phyloP scores from a whole-genome alignment of 2,329 filamentous ascomycete species.

The Ambrosiella xylebori region DNA sequence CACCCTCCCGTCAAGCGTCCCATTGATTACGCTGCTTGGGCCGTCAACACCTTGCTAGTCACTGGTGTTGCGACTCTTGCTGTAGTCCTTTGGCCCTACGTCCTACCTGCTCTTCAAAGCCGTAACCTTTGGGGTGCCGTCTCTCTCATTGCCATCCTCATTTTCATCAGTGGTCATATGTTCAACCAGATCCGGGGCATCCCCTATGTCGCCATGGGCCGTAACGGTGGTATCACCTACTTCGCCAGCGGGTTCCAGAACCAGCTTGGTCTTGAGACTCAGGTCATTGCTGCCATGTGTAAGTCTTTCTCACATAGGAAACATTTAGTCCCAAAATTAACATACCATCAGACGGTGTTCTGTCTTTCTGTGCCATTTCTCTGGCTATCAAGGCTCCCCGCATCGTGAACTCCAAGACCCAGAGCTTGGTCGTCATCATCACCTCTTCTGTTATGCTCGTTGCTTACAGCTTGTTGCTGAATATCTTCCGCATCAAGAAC shows the following conservation, averaged over 20 bases:
- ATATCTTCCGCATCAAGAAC: constrained; percentile 89
- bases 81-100: constrained; percentile 57
- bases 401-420: constrained; percentile 56
- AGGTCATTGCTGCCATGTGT: constrained; percentile 90
- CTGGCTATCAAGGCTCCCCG: constrained; percentile 85
- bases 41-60: constrained; percentile 47
- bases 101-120: constrained; percentile 69
- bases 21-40: constrained; percentile 68
- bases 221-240: constrained; percentile 71
- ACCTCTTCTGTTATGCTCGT: constrained; percentile 64
- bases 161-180: constrained; percentile 97
- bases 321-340: not conserved
- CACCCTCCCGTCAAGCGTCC: constrained; percentile 68
- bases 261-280: constrained; percentile 86
- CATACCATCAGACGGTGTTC: constrained; percentile 45
- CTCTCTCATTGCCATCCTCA: constrained; percentile 71
- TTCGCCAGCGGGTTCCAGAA: constrained; percentile 86
- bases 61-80: constrained; percentile 52
- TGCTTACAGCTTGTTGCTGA: constrained; percentile 87
- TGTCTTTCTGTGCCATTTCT: constrained; percentile 83
- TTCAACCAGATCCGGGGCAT: constrained; percentile 97
- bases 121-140: constrained; percentile 87
- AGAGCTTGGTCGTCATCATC: constrained; percentile 64
- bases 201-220: constrained; percentile 76
- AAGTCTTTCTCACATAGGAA: constrained; percentile 26